Evolutionary conservation across 176 grass and related monocot species (phyloP), one percentile per base, ranked within the genome.

Genomic region (Triticum urartu): DNA sequence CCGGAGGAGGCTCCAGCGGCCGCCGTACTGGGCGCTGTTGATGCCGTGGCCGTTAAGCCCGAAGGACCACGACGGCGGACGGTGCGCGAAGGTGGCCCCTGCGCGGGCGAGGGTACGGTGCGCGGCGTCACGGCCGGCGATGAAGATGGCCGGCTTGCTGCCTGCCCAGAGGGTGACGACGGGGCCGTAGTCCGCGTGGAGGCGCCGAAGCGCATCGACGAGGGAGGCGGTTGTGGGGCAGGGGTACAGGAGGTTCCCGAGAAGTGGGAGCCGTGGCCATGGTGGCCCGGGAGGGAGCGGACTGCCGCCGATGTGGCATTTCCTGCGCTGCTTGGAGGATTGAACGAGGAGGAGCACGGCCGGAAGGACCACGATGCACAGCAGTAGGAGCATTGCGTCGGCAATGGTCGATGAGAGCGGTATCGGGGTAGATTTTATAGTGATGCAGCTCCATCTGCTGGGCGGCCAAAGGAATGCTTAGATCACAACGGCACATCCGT

Each of bases 1-100:
- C 1, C 80, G 80, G 80, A 88, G 71, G 47, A 60, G 25, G 5
- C 63, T 26, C 86, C 86, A 88, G 3, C 64, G 50, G 35, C 8
- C 3, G 50, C 72, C 86, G 62, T 88, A 83, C 0, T 48, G 20
- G 3, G 72, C 64, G 36, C 33, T 78, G 86, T 83, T 88, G 63
- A 83, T 0, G 24, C 47, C 47, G 34, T 88, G 13, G 12, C 5
- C 18, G 26, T 83, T 88, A 1, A 83, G 4, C 6, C 67, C 48
- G 14, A 81, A 47, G 26, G 79, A 21, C 68, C 35, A 40, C 4
- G 72, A 78, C 15, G 35, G 2, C 3, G 73, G 80, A 4, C 80
- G 64, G 36, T 78, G 72, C 13, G 73, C 80, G 64, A 88, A 69
- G 12, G 63, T 42, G 25, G 35, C 2, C 7, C 73, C 86, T 8